Evolutionary conservation across 148 eudicot species (phyloP).

Genomic region (Camellia sinensis): DNA sequence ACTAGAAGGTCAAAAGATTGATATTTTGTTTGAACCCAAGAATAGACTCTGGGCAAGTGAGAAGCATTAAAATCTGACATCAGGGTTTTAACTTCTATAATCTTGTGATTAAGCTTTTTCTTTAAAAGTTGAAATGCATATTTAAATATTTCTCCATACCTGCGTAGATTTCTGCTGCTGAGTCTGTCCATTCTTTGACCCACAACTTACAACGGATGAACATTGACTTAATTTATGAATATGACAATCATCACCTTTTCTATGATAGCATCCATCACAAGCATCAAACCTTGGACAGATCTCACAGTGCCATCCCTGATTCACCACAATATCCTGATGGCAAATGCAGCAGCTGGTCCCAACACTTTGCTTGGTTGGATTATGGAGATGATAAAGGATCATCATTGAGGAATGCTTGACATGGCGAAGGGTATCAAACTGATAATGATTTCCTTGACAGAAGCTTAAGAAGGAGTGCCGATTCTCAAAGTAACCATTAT

Average conservation of each 20-base stretch:
- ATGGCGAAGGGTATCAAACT: conserved; percentile 75
- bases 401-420: conserved; percentile 93
- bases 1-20: background rate
- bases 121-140: background rate
- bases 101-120: background rate
- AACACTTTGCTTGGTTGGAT: conserved; percentile 25
- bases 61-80: background rate
- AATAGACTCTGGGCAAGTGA: background rate
- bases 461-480: conserved; percentile 66
- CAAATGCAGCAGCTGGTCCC: conserved; percentile 43
- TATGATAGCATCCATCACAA: conserved; percentile 50
- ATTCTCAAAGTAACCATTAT: conserved; percentile 53
- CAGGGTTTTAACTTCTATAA: background rate
- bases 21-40: background rate
- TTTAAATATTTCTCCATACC: conserved; percentile 17
- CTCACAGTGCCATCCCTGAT: conserved; percentile 51
- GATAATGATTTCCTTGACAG: conserved; percentile 71
- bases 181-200: conserved; percentile 17
- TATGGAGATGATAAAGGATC: conserved; percentile 75
- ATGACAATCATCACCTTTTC: conserved; percentile 39
- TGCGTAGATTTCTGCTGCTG: conserved; percentile 10
- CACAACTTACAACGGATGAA: conserved; percentile 13
- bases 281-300: conserved; percentile 48
- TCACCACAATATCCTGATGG: conserved; percentile 33
- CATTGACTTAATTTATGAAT: conserved; percentile 32